phyloP scores from a whole-genome alignment of 768 basidiomycete species.

The Pulveroboletus sp. region DNA sequence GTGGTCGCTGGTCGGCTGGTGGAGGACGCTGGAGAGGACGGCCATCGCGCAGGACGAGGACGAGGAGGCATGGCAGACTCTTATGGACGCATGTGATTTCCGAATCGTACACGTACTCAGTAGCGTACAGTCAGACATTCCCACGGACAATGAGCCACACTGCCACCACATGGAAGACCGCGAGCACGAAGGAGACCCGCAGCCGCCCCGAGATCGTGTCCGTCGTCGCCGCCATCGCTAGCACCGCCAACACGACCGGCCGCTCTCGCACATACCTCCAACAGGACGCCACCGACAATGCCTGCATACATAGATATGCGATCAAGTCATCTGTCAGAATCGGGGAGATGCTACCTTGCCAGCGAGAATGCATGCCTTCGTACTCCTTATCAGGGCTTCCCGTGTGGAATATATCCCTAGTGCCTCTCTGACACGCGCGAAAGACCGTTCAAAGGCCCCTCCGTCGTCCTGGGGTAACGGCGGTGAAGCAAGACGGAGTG shows the following conservation, averaged over 20 bases:
- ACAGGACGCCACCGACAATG: conserved; percentile 21
- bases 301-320: conserved; percentile 5
- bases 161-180: conserved; percentile 35
- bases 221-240: conserved; percentile 36
- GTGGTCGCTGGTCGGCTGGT: neutral
- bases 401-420: conserved; percentile 12
- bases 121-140: neutral
- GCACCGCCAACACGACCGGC: conserved; percentile 21
- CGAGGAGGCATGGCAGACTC: neutral
- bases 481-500: conserved; percentile 14
- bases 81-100: conserved; percentile 10
- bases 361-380: conserved; percentile 35
- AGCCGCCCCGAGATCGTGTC: conserved; percentile 45
- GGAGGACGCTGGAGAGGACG: conserved; percentile 13
- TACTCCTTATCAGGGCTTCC: conserved; percentile 23
- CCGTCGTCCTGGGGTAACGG: neutral
- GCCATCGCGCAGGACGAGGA: conserved; percentile 9
- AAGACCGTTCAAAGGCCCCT: neutral
- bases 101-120: neutral
- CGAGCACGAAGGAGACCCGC: conserved; percentile 35
- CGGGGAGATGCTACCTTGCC: conserved; percentile 27
- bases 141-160: conserved; percentile 14
- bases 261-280: conserved; percentile 25
- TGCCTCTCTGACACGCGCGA: neutral
- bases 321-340: neutral